Evolutionary conservation across 345 rosid genomes (phyloP), one percentile per base, ranked within the genome.

Genomic region (Salix brachista): DNA sequence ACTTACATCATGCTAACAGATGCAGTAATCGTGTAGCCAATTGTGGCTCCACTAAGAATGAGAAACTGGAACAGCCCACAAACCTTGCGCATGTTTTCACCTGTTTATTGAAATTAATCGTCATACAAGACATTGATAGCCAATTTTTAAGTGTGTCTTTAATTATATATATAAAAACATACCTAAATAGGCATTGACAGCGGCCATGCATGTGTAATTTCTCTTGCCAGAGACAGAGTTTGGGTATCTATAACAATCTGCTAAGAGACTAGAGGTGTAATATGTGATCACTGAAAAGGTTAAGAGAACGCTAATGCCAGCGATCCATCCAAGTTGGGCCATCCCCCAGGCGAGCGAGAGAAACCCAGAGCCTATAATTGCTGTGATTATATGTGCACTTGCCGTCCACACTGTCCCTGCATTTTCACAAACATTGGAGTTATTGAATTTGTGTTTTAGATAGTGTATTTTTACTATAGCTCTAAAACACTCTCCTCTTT

Each of bases 1-100:
- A 66, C 78, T 52, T 81, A 81, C 81, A 52, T 76, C 76, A 81
- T 65, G 81, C 81, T 76, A 23, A 76, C 56, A 6, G 79, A 30
- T 17, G 79, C 61, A 17, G 83, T 80, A 18, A 80, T 66, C 5
- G 79, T 75, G 36, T 80, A 75, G 42, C 72, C 75, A 17, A 75
- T 21, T 3, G 34, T 19, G 5, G 58, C 4, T 14, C 76, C 79
- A 42, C 60, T n/a, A 3, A 80, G 83, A 11, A 36, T 28, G 25
- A 36, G n/a, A 28, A n/a, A 75, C 44, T 75, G 79, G 46, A 65
- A 30, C 42, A 74, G 9, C 34, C 72, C 79, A 65, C 71, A 66
- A 71, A 61, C 28, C 60, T 30, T 70, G 50, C 36, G 60, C 61
- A 62, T 65, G 11, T 36, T 70, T 23, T 66, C 78, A 69, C 82